Base-by-base conservation (phyloP, 768 basidiomycete species). In the Hericium rajendrae region DNA sequence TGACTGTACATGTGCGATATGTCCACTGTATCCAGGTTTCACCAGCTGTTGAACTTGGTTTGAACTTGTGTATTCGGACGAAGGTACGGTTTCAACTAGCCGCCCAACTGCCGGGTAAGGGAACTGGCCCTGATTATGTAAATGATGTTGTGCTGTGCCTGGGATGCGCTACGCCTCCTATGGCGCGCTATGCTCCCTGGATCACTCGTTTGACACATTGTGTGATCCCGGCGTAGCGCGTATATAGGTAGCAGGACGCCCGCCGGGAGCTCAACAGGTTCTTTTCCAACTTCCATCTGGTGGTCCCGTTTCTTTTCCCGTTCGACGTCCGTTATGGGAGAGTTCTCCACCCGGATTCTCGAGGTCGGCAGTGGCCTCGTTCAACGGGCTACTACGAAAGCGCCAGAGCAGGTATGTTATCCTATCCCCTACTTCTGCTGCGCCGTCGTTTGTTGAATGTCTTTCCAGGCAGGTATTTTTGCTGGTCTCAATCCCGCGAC, bases 401-500 rank as follows among this genome's bases (percentile, higher is more conserved):
- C 64, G 53, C 43, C 54, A 50, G 5, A 57, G 13, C 61, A 62
- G 59, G 61, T 62, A 18, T 16, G 43, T 20, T 58, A n/a, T 9
- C 64, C 24, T 55, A n/a, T 48, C 15, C 38, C 22, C 10, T n/a
- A 18, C 20, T 10, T 1, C 16, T 8, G 4, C 53, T 46, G 12
- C 24, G 22, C 51, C 9, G 16, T 46, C 3, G 16, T 16, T 0
- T 51, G 13, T 38, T 57, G 6, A 26, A 59, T 51, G 11, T 9
- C 41, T 18, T 37, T 20, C 18, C 62, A 91, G 88, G 88, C 84
- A 16, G 90, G 90, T 54, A 73, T 94, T 13, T 76, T 95, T 26
- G 80, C 79, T 53, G 91, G 91, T n/a, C 72, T 76, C 46, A 85
- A 93, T 65, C 93, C 93, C 8, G 66, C 79, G 0, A 39, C 67